Evolutionary conservation across 805 yeast species (phyloP), one percentile per base, ranked within the genome.

Genomic region (Candida coleopterorum): DNA sequence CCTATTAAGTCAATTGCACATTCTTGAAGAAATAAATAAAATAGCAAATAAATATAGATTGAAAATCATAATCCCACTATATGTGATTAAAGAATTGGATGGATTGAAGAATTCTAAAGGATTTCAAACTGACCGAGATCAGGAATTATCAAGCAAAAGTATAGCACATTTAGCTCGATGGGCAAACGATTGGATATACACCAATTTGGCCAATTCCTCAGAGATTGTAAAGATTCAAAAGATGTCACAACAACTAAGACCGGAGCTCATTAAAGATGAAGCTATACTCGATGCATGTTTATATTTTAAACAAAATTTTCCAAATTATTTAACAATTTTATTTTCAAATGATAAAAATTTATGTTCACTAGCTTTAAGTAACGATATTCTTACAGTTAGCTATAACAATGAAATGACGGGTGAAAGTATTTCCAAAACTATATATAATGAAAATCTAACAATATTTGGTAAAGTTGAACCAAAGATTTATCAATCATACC

Each of bases 221-320:
- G 58, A 72, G 0, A 65, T 71, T 0, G 74, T 88, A 0, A 59
- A 71, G 32, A 94, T 85, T 0, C 96, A 89, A 54, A 75, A 70
- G 44, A 29, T 71, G 12, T 55, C 62, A 20, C 85, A 88, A 52
- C 56, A 63, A 18, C 31, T 81, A 1, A 77, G 79, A 39, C 50
- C 53, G 7, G 35, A 49, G 2, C 54, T 77, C 1, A 36, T 36
- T 0, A 80, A 84, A 40, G 97, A 89, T 56, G 95, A 88, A 49
- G 72, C 95, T 0, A 88, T 89, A 42, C 58, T 88, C 28, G 96
- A 89, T 55, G 87, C 96, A 53, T 83, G 94, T 47, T 49, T 82
- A 18, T 87, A 72, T 51, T 78, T 81, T 39, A 68, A 72, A 41
- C 56, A 62, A 9, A 56, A 58, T 10, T 45, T 54, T 34, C 48